phyloP scores from a whole-genome alignment of 2,329 filamentous ascomycete species.

The Colletotrichum truncatum region DNA sequence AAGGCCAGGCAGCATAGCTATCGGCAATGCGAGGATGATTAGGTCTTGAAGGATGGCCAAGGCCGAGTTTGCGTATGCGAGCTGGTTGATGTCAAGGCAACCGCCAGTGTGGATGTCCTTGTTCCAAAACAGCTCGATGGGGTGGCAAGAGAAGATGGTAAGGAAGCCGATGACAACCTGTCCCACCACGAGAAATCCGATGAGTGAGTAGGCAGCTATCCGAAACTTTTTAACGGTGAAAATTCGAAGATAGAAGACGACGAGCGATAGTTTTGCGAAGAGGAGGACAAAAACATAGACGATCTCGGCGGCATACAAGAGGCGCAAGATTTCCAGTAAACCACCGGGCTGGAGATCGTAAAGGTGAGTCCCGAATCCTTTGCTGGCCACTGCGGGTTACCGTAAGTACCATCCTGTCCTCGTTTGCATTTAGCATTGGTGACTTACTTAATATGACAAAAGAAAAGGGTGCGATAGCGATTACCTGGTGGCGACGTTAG shows the following conservation, averaged over 20 bases:
- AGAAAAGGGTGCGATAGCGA: slow-evolving; percentile 15
- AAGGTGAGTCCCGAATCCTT: slow-evolving; percentile 27
- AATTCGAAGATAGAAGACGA: slow-evolving; percentile 42
- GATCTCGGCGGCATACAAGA: slow-evolving; percentile 35
- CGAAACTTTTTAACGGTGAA: slow-evolving; percentile 37
- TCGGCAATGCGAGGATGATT: slow-evolving; percentile 60
- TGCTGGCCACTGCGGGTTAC: slow-evolving; percentile 14
- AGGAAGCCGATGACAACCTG: slow-evolving; percentile 41
- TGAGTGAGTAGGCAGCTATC: slow-evolving; percentile 36
- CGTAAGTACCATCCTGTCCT: neutral
- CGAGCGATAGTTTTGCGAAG: slow-evolving; percentile 41
- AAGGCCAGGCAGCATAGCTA: slow-evolving; percentile 63
- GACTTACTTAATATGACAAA: slow-evolving; percentile 18
- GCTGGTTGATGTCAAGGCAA: slow-evolving; percentile 52
- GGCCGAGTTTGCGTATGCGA: slow-evolving; percentile 62
- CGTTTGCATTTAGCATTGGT: accelerated
- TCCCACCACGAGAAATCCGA: slow-evolving; percentile 35
- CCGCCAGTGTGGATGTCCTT: slow-evolving; percentile 32
- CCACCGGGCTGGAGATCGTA: slow-evolving; percentile 25
- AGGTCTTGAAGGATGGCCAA: slow-evolving; percentile 60
- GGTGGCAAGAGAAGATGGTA: slow-evolving; percentile 40
- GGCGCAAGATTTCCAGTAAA: slow-evolving; percentile 13
- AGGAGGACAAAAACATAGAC: slow-evolving; percentile 41
- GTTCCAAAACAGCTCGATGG: slow-evolving; percentile 40
- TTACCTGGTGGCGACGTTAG: neutral